Evolutionary conservation across 202 grass and related monocot genomes (phyloP), one percentile per base, ranked within the genome.

Genomic region (Carex arenaria): DNA sequence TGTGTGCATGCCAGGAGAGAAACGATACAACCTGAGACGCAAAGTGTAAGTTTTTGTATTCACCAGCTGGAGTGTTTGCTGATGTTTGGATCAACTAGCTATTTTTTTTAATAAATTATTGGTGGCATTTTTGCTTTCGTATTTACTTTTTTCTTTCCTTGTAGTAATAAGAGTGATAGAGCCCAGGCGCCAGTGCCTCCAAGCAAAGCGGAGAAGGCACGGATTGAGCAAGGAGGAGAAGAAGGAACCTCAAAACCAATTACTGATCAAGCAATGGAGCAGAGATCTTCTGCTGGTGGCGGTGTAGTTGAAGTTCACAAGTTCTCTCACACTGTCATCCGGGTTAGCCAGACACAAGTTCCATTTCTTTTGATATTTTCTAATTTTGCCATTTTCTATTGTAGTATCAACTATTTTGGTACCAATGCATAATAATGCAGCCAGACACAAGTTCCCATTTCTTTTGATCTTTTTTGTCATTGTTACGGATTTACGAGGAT

Each of bases 1-100:
- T 64, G 78, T 81, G 3, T 85, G 90, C 40, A 34, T 30, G 26
- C 85, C 83, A 62, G 90, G 86, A 81, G 93, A 90, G 86, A 93
- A 86, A 67, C 91, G 93, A 2, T 99, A 99, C 86, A 99, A 99
- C 73, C 75, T 99, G 38, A 94, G 96, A 38, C 91, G 82, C 81
- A 85, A 74, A 86, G 82, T 75, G 96, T 99, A 92, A 92, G 89
- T 69, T 82, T 18, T 60, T 72, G 77, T 36, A 20, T 62, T 34
- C 0, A 42, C 20, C 55, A 83, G 69, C 62, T 80, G 8, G 57
- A 49, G 2, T 69, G 10, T 62, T 76, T 11, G 8, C 28, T 19
- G 83, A 1, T 53, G 31, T 54, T 83, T 82, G 63, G 47, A 20
- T 70, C 49, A 79, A 5, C 36, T n/a, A 45, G 70, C 14, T 51